Conservation (phyloP, 2,329 filamentous ascomycete genomes). For the Paecilomyces formosus region DNA sequence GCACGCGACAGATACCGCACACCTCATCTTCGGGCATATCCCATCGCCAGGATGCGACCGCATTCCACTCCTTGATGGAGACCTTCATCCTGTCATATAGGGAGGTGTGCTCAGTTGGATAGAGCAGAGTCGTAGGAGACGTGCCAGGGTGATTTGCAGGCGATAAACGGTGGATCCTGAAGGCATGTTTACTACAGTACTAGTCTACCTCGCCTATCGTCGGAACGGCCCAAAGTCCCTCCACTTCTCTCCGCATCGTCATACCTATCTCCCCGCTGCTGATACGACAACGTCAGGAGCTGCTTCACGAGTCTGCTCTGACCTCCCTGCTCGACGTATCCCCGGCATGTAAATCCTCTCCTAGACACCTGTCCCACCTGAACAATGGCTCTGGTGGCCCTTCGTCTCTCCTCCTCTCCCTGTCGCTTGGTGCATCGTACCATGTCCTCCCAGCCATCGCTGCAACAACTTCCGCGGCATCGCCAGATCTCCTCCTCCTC, state of each 20-base stretch:
- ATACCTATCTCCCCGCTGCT: constrained; percentile 2
- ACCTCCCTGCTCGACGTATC: not conserved
- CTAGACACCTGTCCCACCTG: constrained; percentile 1
- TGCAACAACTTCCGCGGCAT: constrained; percentile 27
- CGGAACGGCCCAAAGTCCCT: not conserved
- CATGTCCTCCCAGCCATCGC: constrained; percentile 18
- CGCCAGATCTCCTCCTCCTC: constrained; percentile 57
- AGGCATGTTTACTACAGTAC: not conserved
- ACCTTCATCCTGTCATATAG: constrained; percentile 72
- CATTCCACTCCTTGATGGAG: constrained; percentile 86
- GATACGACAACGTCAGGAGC: not conserved
- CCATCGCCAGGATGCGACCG: constrained; percentile 95
- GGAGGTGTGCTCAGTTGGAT: constrained; percentile 3
- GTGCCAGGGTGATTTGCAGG: not conserved
- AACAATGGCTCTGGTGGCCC: constrained; percentile 28
- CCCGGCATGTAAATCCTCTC: constrained; percentile 1
- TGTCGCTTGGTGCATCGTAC: constrained; percentile 17
- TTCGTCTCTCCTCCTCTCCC: constrained; percentile 20
- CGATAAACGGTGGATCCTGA: not conserved
- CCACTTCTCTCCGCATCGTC: constrained; percentile 11
- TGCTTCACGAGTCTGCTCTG: constrained; percentile 1
- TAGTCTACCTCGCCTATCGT: not conserved
- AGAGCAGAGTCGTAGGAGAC: not conserved
- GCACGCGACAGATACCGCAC: constrained; percentile 95
- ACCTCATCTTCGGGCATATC: constrained; percentile 96